Percentiles rank a stretch among this genome's conserved stretches.
Evolutionary conservation across 768 basidiomycete genomes (phyloP).

Genomic region (Ramaria rubella): DNA sequence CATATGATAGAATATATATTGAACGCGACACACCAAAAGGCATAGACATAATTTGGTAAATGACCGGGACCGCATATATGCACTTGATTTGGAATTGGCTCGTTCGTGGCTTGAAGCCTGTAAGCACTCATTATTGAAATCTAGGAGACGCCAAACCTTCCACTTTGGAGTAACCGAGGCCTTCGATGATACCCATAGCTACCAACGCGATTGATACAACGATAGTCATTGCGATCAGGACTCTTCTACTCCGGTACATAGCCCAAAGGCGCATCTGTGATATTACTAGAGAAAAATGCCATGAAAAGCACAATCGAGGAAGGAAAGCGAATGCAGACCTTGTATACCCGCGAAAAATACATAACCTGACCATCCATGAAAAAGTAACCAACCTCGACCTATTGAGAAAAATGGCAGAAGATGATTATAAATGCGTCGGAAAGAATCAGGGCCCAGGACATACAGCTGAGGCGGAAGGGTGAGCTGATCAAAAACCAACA

Average conservation of each 20-base stretch:
- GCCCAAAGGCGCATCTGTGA: conserved; percentile 12
- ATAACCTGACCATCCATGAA: conserved; percentile 9
- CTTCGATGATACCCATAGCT: conserved; percentile 4
- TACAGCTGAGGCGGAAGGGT: background rate
- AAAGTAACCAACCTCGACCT: conserved; percentile 8
- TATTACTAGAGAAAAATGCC: background rate
- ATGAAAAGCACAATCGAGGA: background rate
- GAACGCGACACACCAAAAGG: conserved; percentile 5
- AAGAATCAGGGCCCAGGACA: background rate
- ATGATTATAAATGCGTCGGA: background rate
- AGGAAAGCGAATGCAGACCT: background rate
- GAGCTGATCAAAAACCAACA: background rate
- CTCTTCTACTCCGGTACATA: background rate
- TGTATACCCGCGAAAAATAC: conserved; percentile 9
- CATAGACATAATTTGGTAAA: conserved; percentile 1
- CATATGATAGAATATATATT: background rate
- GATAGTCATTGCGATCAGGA: background rate
- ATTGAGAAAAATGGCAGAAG: background rate
- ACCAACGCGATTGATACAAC: background rate
- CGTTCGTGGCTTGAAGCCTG: background rate
- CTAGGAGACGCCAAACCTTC: background rate
- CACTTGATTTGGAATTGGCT: background rate
- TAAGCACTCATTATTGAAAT: background rate
- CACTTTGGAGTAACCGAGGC: background rate
- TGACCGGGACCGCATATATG: conserved; percentile 5